Percentiles rank a stretch among this genome's conserved stretches.
Conservation (phyloP, 805 yeast species). For the Brettanomyces nanus region DNA sequence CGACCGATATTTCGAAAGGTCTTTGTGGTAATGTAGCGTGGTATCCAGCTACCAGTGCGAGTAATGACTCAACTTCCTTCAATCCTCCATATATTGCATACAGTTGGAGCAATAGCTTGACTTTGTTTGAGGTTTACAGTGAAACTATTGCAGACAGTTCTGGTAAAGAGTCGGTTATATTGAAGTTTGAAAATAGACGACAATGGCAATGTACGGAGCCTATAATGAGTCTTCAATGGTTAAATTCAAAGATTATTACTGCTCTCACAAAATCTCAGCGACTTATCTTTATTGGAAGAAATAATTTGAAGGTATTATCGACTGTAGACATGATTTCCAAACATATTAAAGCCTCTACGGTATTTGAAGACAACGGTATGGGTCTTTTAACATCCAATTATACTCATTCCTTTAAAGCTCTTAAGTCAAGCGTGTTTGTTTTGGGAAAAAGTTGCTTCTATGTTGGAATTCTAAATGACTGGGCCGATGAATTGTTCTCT, state of each 20-base stretch:
- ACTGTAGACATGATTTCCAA: slow-evolving; percentile 31
- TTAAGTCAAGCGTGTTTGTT: slow-evolving; percentile 40
- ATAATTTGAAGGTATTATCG: slow-evolving; percentile 28
- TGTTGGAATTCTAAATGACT: slow-evolving; percentile 53
- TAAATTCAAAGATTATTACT: slow-evolving; percentile 31
- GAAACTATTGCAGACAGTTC: slow-evolving; percentile 21
- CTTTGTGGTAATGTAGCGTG: slow-evolving; percentile 46
- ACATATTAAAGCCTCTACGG: slow-evolving; percentile 24
- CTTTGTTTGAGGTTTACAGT: slow-evolving; percentile 42
- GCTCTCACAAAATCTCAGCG: slow-evolving; percentile 39
- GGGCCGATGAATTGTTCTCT: slow-evolving; percentile 58
- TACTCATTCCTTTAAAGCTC: slow-evolving; percentile 27
- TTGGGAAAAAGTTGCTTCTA: slow-evolving; percentile 45
- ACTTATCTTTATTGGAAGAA: slow-evolving; percentile 33
- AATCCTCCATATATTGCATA: slow-evolving; percentile 48
- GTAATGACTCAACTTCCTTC: slow-evolving; percentile 18
- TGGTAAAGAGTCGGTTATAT: slow-evolving; percentile 15
- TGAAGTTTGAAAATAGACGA: slow-evolving; percentile 32
- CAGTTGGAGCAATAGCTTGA: slow-evolving; percentile 57
- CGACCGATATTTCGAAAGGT: slow-evolving; percentile 21
- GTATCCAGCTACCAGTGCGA: slow-evolving; percentile 46
- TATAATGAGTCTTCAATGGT: slow-evolving; percentile 53
- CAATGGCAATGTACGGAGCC: slow-evolving; percentile 39
- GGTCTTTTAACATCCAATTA: slow-evolving; percentile 13
- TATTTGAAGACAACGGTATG: slow-evolving; percentile 8